Percentiles rank a stretch among this genome's conserved stretches.
phyloP scores from a whole-genome alignment of 2,329 filamentous ascomycete species.

The Talaromyces verruculosus region DNA sequence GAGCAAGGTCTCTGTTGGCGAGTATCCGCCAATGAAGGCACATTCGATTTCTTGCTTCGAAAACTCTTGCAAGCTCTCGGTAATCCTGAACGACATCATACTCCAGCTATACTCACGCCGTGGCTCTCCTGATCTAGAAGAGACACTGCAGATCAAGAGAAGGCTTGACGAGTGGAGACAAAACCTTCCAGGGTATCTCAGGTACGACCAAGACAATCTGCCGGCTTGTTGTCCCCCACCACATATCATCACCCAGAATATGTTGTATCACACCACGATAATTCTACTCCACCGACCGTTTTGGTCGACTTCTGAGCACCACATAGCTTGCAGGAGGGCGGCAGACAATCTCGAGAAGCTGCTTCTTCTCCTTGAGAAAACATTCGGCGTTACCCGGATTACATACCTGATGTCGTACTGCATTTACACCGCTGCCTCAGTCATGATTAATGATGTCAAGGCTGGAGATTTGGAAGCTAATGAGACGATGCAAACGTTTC shows the following conservation, averaged over 20 bases:
- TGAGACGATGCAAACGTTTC: background rate
- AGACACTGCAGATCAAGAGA: no score
- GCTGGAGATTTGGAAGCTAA: background rate
- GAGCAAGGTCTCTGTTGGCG: background rate
- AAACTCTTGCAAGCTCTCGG: conserved; percentile 8
- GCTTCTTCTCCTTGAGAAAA: background rate
- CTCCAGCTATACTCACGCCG: conserved; percentile 8
- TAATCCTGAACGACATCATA: conserved; percentile 5
- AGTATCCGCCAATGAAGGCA: conserved; percentile 10
- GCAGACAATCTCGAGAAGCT: conserved; percentile 9
- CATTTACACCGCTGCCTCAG: conserved; percentile 1
- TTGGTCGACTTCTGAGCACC: background rate
- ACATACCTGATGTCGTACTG: conserved; percentile 15
- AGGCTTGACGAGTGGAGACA: no score
- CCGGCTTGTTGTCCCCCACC: background rate
- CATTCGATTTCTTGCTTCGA: conserved; percentile 1
- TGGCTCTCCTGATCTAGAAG: no score
- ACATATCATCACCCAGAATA: conserved; percentile 7
- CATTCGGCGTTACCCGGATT: conserved; percentile 4
- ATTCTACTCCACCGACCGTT: conserved; percentile 9
- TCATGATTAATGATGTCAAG: conserved; percentile 10
- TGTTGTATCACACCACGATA: conserved; percentile 6
- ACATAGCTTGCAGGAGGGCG: background rate
- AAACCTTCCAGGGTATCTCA: background rate
- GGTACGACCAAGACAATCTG: background rate